These are phyloP conservation scores for Ogataea zsoltii DNA, from an alignment of 805 yeast species.

Conservation along the genomic window DNA sequence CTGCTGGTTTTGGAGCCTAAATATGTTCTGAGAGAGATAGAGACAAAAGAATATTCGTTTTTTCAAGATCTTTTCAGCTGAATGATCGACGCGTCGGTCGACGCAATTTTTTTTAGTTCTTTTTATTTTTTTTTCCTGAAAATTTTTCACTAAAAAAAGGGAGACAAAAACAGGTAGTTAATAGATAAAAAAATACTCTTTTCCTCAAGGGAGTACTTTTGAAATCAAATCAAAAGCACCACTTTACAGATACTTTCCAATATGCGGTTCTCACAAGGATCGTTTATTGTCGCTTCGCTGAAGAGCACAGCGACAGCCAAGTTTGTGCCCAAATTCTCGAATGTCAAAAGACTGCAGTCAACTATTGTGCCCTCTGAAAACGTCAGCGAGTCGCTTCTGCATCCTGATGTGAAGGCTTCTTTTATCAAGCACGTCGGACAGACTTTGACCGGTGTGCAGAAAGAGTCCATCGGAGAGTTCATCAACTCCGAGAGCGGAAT, in stretches of 20 bases:
- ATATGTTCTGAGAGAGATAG: too few species aligned
- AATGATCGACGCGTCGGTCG: constrained; percentile 10
- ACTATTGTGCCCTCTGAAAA: constrained; percentile 15
- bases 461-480: constrained; percentile 58
- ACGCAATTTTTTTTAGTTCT: constrained; percentile 1
- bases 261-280: too few species aligned
- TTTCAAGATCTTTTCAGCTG: too few species aligned
- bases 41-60: neutral
- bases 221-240: too few species aligned
- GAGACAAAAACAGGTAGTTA: neutral
- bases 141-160: constrained; percentile 9
- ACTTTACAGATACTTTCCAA: neutral
- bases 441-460: constrained; percentile 69
- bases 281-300: neutral
- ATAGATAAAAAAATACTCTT: too few species aligned
- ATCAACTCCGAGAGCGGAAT: constrained; percentile 55
- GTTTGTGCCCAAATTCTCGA: neutral
- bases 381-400: constrained; percentile 30
- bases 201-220: too few species aligned
- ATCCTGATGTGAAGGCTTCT: constrained; percentile 27
- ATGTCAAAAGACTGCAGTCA: constrained; percentile 8
- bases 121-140: constrained; percentile 3
- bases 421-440: constrained; percentile 42
- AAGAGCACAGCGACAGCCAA: neutral
- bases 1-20: too few species aligned